A percentile compares a stretch with the other conserved stretches of the same genome.
Evolutionary conservation across 1,284 basidiomycete species (phyloP).

Genomic region (Fomitopsis pinicola): DNA sequence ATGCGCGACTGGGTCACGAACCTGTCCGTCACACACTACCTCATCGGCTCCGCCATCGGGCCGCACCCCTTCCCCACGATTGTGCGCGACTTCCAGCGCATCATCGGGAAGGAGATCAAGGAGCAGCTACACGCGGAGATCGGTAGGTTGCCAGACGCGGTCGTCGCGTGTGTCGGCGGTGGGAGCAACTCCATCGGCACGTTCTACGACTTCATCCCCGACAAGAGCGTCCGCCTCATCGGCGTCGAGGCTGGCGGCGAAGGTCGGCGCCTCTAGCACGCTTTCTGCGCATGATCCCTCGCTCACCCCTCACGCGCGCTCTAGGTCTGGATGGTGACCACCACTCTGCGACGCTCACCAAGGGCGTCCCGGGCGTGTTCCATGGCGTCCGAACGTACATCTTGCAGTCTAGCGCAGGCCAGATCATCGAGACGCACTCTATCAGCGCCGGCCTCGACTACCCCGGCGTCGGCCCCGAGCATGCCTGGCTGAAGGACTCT

Average conservation of each 20-base stretch:
- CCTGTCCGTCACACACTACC: slow-evolving; percentile 90
- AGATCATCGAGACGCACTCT: slow-evolving; percentile 96
- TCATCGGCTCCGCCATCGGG: slow-evolving; percentile 96
- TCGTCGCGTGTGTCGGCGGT: slow-evolving; percentile 97
- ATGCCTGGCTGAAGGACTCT: slow-evolving; percentile 93
- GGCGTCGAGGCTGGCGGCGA: slow-evolving; percentile 98
- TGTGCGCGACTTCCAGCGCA: slow-evolving; percentile 95
- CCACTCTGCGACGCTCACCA: slow-evolving; percentile 91
- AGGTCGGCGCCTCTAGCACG: slow-evolving; percentile 42
- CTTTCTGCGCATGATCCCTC: not conserved
- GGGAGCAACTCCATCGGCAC: slow-evolving; percentile 97
- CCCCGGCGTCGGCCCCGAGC: slow-evolving; percentile 95
- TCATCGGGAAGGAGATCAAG: slow-evolving; percentile 96
- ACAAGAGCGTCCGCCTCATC: slow-evolving; percentile 78
- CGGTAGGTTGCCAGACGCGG: slow-evolving; percentile 89
- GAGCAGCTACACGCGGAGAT: slow-evolving; percentile 71
- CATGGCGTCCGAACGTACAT: slow-evolving; percentile 97
- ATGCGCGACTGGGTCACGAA: slow-evolving; percentile 99
- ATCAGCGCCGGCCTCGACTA: slow-evolving; percentile 95
- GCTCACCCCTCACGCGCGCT: not conserved
- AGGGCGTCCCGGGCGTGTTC: slow-evolving; percentile 90
- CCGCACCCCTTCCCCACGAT: slow-evolving; percentile 99
- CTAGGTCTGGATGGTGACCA: slow-evolving; percentile 74
- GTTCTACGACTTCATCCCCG: slow-evolving; percentile 91
- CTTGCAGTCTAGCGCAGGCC: slow-evolving; percentile 83